Percentiles rank a stretch among this genome's conserved stretches.
These are phyloP conservation scores for Phlyctochytrium bullatum DNA, from an alignment of 192 early-diverging fungal genomes.

Conservation along the genomic window DNA sequence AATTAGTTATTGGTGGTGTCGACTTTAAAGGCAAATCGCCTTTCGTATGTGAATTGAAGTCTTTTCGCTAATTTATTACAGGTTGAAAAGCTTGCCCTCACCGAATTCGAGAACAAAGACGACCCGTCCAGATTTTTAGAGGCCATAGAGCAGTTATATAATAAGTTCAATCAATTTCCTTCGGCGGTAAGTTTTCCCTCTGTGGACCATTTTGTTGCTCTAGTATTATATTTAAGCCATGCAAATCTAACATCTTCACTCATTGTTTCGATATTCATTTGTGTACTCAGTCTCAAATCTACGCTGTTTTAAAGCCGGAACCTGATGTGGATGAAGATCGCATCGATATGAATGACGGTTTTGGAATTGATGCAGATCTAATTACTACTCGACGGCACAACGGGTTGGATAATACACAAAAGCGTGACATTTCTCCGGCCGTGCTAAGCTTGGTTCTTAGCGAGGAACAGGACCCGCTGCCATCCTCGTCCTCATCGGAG, in stretches of 20 bases:
- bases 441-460: too few relatives aligned
- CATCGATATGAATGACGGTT: slow-evolving; percentile 7
- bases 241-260: background rate
- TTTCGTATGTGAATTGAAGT: too few relatives aligned
- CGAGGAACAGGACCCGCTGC: too few relatives aligned
- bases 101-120: background rate
- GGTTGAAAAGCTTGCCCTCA: too few relatives aligned
- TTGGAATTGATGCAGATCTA: too few relatives aligned
- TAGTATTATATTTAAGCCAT: background rate
- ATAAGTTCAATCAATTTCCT: background rate
- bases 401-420: too few relatives aligned
- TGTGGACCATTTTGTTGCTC: background rate
- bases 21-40: background rate
- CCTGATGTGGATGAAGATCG: background rate
- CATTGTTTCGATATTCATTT: background rate
- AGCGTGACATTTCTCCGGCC: too few relatives aligned
- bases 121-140: background rate
- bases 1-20: background rate
- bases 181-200: background rate
- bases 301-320: background rate
- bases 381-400: too few relatives aligned
- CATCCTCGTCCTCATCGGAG: too few relatives aligned
- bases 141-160: background rate
- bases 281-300: background rate
- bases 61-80: too few relatives aligned